Percentiles rank a stretch among this genome's conserved stretches.
These are phyloP conservation scores for Backusella liffmaniae DNA, from an alignment of 192 early-diverging fungal genomes.

Conservation along the genomic window DNA sequence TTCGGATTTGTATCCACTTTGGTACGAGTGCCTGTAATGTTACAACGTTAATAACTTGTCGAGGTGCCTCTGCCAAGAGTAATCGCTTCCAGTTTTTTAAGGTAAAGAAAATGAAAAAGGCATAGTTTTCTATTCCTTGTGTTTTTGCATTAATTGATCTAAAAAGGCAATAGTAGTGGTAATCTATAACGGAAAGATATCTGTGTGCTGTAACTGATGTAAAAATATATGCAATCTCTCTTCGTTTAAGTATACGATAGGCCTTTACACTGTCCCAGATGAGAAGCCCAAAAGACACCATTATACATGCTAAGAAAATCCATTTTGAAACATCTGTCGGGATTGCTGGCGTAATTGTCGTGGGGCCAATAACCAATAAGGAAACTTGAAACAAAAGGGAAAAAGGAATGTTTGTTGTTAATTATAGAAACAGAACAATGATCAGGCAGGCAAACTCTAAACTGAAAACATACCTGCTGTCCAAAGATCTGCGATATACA, in stretches of 20 bases:
- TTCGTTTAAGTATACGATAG: conserved; percentile 52
- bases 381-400: background rate
- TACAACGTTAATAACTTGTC: conserved; percentile 70
- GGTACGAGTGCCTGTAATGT: conserved; percentile 42
- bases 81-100: conserved; percentile 86
- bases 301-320: too few species aligned
- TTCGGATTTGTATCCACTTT: conserved; percentile 23
- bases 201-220: conserved; percentile 72
- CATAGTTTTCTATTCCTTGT: conserved; percentile 62
- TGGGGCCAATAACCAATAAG: background rate
- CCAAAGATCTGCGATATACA: background rate
- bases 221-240: conserved; percentile 75
- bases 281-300: conserved; percentile 55
- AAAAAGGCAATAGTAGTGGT: conserved; percentile 84
- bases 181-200: conserved; percentile 70
- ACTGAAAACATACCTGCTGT: background rate
- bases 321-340: background rate
- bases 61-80: conserved; percentile 81
- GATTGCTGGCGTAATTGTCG: background rate
- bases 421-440: background rate
- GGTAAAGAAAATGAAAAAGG: conserved; percentile 84
- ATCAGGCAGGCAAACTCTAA: background rate
- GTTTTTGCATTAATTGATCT: conserved; percentile 63
- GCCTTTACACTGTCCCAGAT: conserved; percentile 69
- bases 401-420: background rate